Percentiles rank a stretch among this genome's conserved stretches.
Evolutionary conservation across 768 basidiomycete genomes (phyloP).

Genomic region (Tubosaeta sp.): DNA sequence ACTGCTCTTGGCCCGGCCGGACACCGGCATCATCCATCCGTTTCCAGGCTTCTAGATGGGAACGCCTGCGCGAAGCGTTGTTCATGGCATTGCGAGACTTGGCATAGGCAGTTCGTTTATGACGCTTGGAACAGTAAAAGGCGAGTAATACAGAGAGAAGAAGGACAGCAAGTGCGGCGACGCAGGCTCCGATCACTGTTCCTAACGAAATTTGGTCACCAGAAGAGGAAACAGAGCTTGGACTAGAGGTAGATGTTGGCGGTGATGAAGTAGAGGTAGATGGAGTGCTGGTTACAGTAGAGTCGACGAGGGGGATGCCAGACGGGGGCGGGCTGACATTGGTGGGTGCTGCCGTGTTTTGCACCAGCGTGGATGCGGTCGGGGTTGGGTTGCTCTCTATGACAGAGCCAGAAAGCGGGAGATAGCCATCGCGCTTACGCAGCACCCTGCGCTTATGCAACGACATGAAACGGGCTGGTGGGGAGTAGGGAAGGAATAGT

Average conservation of each 20-base stretch:
- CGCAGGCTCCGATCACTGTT: slow-evolving; percentile 60
- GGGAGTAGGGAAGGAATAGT: slow-evolving; percentile 1
- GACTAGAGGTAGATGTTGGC: slow-evolving; percentile 7
- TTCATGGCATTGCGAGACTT: slow-evolving; percentile 38
- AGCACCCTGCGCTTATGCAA: neutral
- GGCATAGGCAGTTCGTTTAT: slow-evolving; percentile 24
- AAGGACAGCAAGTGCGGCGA: slow-evolving; percentile 54
- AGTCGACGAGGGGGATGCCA: slow-evolving; percentile 14
- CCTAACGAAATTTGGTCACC: slow-evolving; percentile 29
- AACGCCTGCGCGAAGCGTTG: slow-evolving; percentile 42
- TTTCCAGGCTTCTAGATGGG: slow-evolving; percentile 48
- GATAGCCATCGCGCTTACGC: slow-evolving; percentile 13
- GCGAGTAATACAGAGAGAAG: slow-evolving; percentile 47
- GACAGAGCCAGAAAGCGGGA: slow-evolving; percentile 22
- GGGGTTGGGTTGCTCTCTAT: slow-evolving; percentile 22
- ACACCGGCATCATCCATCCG: slow-evolving; percentile 52
- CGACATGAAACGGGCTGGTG: slow-evolving; percentile 14
- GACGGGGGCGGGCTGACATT: neutral
- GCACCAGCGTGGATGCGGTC: slow-evolving; percentile 21
- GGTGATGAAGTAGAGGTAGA: slow-evolving; percentile 3
- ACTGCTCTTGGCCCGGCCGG: slow-evolving; percentile 40
- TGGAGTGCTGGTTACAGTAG: neutral
- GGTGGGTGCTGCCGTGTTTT: slow-evolving; percentile 12
- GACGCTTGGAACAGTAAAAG: slow-evolving; percentile 48
- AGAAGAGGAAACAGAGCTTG: slow-evolving; percentile 11